Evolutionary conservation across 495 filamentous ascomycete genomes (phyloP).

Genomic region (Daldinia decipiens): DNA sequence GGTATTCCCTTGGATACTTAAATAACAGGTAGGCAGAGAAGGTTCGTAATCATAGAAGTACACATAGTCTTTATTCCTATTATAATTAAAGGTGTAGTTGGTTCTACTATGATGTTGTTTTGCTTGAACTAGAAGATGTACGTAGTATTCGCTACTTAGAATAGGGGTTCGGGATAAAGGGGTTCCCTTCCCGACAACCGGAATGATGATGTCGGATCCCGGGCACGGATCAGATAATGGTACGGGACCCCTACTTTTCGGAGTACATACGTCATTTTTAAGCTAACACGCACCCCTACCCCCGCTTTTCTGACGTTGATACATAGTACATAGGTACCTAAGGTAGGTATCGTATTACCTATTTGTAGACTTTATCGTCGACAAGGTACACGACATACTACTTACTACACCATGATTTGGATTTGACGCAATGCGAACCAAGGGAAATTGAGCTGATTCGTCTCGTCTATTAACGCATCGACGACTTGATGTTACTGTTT

Average conservation of each 20-base stretch:
- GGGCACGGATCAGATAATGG: constrained; percentile 6
- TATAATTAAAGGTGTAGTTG: neutral
- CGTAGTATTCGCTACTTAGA: neutral
- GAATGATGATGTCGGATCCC: neutral
- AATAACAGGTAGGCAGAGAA: no score
- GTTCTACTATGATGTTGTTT: neutral
- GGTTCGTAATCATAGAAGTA: neutral
- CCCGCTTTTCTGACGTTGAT: constrained; percentile 35
- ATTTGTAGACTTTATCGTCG: constrained; percentile 10
- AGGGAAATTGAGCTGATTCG: constrained; percentile 1
- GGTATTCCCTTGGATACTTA: no score
- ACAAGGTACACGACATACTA: constrained; percentile 17
- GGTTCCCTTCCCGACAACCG: neutral
- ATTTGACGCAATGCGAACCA: constrained; percentile 6
- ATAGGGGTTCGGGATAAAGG: neutral
- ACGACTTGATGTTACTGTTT: neutral
- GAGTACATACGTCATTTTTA: constrained; percentile 24
- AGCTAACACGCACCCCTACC: neutral
- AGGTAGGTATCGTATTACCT: neutral
- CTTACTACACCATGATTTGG: constrained; percentile 9
- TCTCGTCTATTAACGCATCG: constrained; percentile 3
- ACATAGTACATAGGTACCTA: no score
- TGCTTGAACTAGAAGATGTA: neutral
- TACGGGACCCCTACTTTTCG: constrained; percentile 16
- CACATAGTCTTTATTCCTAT: neutral